Evolutionary conservation across 345 rosid genomes (phyloP).

Genomic region (Abelmoschus esculentus): DNA sequence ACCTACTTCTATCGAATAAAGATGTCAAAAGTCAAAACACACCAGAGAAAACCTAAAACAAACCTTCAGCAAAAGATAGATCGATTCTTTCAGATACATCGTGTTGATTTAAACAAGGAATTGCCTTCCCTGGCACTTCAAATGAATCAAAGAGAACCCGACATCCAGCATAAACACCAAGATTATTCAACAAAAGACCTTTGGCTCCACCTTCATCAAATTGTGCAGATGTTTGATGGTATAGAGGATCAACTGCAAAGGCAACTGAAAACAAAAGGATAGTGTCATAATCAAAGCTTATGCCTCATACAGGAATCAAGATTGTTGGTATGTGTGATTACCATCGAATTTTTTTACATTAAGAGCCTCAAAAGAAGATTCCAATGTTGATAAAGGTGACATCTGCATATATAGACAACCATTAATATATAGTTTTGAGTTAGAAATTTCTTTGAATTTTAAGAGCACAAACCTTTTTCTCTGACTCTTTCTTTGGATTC

Average conservation of each 20-base stretch:
- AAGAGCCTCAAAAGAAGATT: slow-evolving; percentile 74
- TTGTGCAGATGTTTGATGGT: slow-evolving; percentile 11
- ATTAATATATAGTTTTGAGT: slow-evolving; percentile 17
- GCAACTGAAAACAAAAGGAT: slow-evolving; percentile 50
- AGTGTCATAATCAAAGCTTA: slow-evolving; percentile 12
- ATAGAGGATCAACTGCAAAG: slow-evolving; percentile 89
- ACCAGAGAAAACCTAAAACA: slow-evolving; percentile 20
- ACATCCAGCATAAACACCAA: slow-evolving; percentile 81
- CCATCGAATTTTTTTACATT: slow-evolving; percentile 87
- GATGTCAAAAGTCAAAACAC: neutral
- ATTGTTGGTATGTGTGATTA: slow-evolving; percentile 23
- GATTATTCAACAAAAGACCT: slow-evolving; percentile 57
- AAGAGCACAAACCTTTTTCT: no score
- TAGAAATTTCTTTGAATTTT: neutral
- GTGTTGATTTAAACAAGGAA: neutral
- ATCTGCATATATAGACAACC: slow-evolving; percentile 41
- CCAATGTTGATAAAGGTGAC: slow-evolving; percentile 74
- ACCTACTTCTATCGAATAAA: neutral
- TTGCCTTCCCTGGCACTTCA: no score
- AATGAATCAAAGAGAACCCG: slow-evolving; percentile 81
- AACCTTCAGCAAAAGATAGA: slow-evolving; percentile 71
- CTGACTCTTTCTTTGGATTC: no score
- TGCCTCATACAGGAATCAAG: slow-evolving; percentile 9
- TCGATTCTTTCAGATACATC: slow-evolving; percentile 51
- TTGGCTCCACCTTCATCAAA: no score